Evolutionary conservation across 257 asterid species (phyloP), one percentile per base, ranked within the genome.

Genomic region (Coffea eugenioides): DNA sequence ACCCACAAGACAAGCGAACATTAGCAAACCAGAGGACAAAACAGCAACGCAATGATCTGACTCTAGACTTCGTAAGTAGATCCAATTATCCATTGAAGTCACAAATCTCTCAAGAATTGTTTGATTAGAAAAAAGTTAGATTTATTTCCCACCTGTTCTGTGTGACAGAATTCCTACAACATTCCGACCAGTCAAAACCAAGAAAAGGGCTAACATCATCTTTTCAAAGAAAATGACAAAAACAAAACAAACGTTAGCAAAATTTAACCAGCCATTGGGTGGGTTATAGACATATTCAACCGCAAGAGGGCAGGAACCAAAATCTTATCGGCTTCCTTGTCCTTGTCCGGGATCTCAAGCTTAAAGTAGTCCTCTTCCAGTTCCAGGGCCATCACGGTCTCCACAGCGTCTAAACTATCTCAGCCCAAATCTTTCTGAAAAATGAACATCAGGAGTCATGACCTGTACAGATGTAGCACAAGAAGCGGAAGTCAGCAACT

Each of bases 331-430:
- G 95, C 98, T 83, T 94, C 97, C 86, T 90, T 90, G 87, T 31
- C 34, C 34, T 31, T 31, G 34, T 94, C 95, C 2, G 97, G 97
- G 59, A 92, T 92, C 82, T 94, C 97, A 77, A 94, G 89, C 87
- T 92, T 93, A 74, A 93, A 93, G 88, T 93, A 96, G 85, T 93
- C 98, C 87, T 93, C 34, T 31, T 31, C 34, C 34, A 31, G 34
- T 31, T 31, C 97, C 2, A 93, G 80, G 62, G 98, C 97, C 97
- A 94, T 94, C 80, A 94, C 97, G 52, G 92, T 90, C 89, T 94
- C 98, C 82, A 94, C 97, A 2, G 77, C 91, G 89, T 92, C 98
- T 82, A 93, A 92, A 90, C 98, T 93, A 82, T 92, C 98, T 80
- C 91, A 83, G 71, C 97, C 97, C 80, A 92, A 86, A 83, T 92